Percentiles rank a stretch among this genome's conserved stretches.
Conservation (phyloP, 2,329 filamentous ascomycete genomes). For the Fusarium sp. region DNA sequence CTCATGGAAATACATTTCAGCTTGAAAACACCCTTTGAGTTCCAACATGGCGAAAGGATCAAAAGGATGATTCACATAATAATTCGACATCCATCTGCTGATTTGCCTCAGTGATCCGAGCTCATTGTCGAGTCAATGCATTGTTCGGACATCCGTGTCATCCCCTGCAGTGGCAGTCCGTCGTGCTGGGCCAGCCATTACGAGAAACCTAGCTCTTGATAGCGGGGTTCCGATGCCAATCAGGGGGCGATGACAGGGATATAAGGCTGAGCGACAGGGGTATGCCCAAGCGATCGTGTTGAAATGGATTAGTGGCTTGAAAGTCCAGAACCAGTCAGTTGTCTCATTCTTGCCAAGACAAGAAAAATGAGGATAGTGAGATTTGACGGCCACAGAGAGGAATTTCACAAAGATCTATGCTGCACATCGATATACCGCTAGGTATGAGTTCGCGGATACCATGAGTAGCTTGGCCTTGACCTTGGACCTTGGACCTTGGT, state of each 20-base stretch:
- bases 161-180: slow-evolving; percentile 23
- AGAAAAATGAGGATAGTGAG: slow-evolving; percentile 30
- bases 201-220: slow-evolving; percentile 17
- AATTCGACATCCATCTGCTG: slow-evolving; percentile 1
- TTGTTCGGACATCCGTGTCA: slow-evolving; percentile 14
- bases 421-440: slow-evolving; percentile 1
- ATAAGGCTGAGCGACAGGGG: slow-evolving; percentile 31
- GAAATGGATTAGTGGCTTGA: slow-evolving; percentile 37
- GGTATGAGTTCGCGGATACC: slow-evolving; percentile 10
- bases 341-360: slow-evolving; percentile 35
- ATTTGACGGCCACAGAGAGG: slow-evolving; percentile 26
- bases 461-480: background rate
- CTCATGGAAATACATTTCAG: background rate
- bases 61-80: background rate
- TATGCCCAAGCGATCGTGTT: slow-evolving; percentile 29
- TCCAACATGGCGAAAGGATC: background rate
- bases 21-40: background rate
- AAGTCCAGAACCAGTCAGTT: slow-evolving; percentile 36
- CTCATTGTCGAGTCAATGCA: slow-evolving; percentile 29
- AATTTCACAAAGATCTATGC: slow-evolving; percentile 1
- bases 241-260: slow-evolving; percentile 37
- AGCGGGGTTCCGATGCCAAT: slow-evolving; percentile 38
- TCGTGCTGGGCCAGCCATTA: slow-evolving; percentile 27
- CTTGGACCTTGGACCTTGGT: slow-evolving; percentile 12
- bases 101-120: slow-evolving; percentile 20